phyloP scores from a whole-genome alignment of 192 early-diverging fungal genomes.

The Coemansia reversa region DNA sequence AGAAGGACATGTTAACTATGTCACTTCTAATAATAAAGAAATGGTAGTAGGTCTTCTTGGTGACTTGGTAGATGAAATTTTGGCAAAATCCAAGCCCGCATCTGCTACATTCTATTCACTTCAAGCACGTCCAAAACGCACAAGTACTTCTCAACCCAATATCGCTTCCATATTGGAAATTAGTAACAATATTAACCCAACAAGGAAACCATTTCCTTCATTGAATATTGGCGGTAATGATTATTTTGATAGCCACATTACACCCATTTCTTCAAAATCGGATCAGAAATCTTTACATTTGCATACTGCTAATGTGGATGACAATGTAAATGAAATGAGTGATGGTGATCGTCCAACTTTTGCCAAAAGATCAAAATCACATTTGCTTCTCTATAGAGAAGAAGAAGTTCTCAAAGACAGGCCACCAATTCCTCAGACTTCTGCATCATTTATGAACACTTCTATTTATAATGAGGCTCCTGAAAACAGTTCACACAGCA shows the following conservation, averaged over 20 bases:
- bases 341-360: not conserved
- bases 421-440: not conserved
- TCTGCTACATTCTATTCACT: not conserved
- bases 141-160: not conserved
- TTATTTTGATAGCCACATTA: not conserved
- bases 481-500: not conserved
- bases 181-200: not conserved
- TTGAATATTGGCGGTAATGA: not conserved
- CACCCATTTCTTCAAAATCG: not conserved
- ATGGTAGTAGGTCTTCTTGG: conserved; percentile 1
- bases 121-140: conserved; percentile 5
- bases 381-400: conserved; percentile 6
- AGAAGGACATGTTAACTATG: not conserved
- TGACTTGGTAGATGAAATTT: conserved; percentile 24
- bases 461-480: not conserved
- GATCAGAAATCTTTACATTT: not conserved
- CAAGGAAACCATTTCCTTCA: not conserved
- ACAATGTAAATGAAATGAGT: not conserved
- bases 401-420: not conserved
- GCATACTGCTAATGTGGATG: not conserved
- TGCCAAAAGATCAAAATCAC: conserved; percentile 27
- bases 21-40: not conserved
- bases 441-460: not conserved
- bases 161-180: not conserved
- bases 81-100: conserved; percentile 5